Percentiles rank a stretch among this genome's conserved stretches.
These are phyloP conservation scores for Thelephora terrestris DNA, from an alignment of 1,284 basidiomycete genomes.

Conservation along the genomic window DNA sequence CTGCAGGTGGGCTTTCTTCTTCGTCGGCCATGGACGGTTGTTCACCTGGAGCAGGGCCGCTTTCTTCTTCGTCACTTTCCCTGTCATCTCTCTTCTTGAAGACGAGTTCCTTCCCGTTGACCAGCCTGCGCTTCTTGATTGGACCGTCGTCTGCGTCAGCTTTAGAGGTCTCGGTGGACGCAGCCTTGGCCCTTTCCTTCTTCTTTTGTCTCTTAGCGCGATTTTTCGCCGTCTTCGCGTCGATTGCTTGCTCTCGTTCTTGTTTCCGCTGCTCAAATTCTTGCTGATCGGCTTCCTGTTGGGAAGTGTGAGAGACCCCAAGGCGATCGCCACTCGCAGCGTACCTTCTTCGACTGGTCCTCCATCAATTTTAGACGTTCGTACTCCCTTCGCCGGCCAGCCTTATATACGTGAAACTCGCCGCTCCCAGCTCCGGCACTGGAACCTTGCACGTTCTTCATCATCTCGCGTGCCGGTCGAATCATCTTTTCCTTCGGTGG, in stretches of 20 bases:
- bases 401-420: conserved; percentile 99
- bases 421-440: conserved; percentile 90
- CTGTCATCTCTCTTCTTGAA: conserved; percentile 40
- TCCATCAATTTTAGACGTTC: conserved; percentile 90
- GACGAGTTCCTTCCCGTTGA: conserved; percentile 49
- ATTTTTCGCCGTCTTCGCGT: conserved; percentile 89
- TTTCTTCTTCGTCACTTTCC: conserved; percentile 25
- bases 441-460: conserved; percentile 96
- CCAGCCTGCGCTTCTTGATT: conserved; percentile 39
- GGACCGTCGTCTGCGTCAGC: conserved; percentile 21
- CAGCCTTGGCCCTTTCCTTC: conserved; percentile 47
- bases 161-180: conserved; percentile 17
- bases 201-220: conserved; percentile 85
- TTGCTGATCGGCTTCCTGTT: conserved; percentile 50
- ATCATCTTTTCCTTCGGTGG: conserved; percentile 72
- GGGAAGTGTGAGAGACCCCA: background rate
- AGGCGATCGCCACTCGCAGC: conserved; percentile 10
- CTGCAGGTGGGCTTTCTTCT: conserved; percentile 10
- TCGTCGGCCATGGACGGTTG: conserved; percentile 2
- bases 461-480: conserved; percentile 82
- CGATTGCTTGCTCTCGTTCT: conserved; percentile 54
- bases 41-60: conserved; percentile 15
- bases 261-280: conserved; percentile 62
- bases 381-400: conserved; percentile 87
- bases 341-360: conserved; percentile 68